phyloP scores from a whole-genome alignment of 1,284 basidiomycete species.

The Melanopsichium pennsylvanicum region DNA sequence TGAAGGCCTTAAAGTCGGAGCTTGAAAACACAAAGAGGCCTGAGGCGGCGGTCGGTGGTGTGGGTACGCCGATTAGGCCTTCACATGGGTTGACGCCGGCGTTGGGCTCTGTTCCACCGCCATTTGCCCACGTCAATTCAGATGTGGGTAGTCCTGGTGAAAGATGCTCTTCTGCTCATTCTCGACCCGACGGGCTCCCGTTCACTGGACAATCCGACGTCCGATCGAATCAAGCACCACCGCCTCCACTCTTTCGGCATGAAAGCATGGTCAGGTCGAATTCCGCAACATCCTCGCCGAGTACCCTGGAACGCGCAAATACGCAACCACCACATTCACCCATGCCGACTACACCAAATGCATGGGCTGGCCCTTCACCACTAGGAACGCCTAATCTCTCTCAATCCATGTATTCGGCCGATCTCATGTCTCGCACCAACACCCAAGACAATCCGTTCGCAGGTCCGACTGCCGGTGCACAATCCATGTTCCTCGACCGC shows the following conservation, averaged over 20 bases:
- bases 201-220: background rate
- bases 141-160: background rate
- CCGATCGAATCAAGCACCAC: background rate
- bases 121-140: slow-evolving; percentile 14
- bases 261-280: background rate
- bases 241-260: background rate
- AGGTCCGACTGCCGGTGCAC: background rate
- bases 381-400: slow-evolving; percentile 8
- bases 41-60: background rate
- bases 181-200: slow-evolving; percentile 2
- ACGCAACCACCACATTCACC: too few relatives aligned
- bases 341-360: slow-evolving; percentile 2
- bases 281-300: slow-evolving; percentile 4
- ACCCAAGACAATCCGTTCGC: slow-evolving; percentile 2
- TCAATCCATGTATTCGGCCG: slow-evolving; percentile 4
- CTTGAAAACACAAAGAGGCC: slow-evolving; percentile 10
- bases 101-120: background rate
- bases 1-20: slow-evolving; percentile 34
- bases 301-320: too few relatives aligned
- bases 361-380: slow-evolving; percentile 9
- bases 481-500: slow-evolving; percentile 28
- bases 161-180: background rate
- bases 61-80: slow-evolving; percentile 6
- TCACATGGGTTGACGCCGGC: background rate
- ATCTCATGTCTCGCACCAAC: background rate